Evolutionary conservation across 2,329 filamentous ascomycete genomes (phyloP), one percentile per base, ranked within the genome.

Genomic region (Emericellopsis cladophorae): DNA sequence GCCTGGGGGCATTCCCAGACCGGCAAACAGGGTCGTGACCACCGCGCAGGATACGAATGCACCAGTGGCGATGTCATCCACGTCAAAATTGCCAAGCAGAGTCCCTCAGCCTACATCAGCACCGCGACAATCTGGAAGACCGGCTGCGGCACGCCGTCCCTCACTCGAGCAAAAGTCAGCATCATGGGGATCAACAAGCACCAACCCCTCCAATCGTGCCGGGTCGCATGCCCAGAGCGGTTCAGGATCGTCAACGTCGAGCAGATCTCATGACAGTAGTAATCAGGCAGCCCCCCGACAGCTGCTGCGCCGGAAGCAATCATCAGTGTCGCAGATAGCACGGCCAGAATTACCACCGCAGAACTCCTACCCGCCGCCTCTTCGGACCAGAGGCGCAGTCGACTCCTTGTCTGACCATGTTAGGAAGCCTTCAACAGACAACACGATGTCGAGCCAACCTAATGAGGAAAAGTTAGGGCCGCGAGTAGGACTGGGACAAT

Each of bases 251-350:
- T 55, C 57, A 14, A 53, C 57, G 5, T 57, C 59, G 4, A 51
- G 54, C 36, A 58, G 54, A 26, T 61, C 58, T 1, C 51, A 58
- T 33, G 57, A 59, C 33, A 54, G 53, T 34, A 54, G 53, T 34
- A 48, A 46, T 16, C 42, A 51, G 21, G 60, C 54, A 26, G 54
- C 58, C 36, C 52, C 54, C 22, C 64, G 64, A 33, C 68, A 66
- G 49, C 59, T 67, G 8, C 52, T 74, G 37, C 61, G 67, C 47
- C 65, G 67, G 48, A 76, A 74, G 51, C 64, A 66, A 42, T 68
- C 70, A 12, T 64, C 62, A 10, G 52, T 69, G 32, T 57, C 67
- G 2, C 60, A 62, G 42, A 61, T 68, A 18, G 45, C 54, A 6
- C 48, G 51, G 16, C 58, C 50, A 58, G 61, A 24, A 58, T 62